Evolutionary conservation across 2,329 filamentous ascomycete species (phyloP), one percentile per base, ranked within the genome.

Genomic region (Talaromyces sp.): DNA sequence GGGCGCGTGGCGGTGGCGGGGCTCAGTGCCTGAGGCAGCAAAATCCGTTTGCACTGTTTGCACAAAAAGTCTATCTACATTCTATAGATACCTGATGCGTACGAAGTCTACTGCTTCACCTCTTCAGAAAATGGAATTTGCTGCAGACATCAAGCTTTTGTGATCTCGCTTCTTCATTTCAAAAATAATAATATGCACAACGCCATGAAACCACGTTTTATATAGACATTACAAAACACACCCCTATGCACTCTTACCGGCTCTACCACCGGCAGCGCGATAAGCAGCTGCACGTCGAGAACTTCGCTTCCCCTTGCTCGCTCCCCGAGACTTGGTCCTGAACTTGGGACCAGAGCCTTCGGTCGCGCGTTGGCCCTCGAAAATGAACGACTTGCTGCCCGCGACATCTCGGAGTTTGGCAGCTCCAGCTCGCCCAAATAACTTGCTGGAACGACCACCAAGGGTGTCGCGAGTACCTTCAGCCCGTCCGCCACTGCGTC

Each of bases 321-420:
- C 70, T 33, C 73, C 74, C 57, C 75, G 73, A 59, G 73, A 73
- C 70, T 77, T 77, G 32, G 68, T 69, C 68, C 73, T 75, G 39
- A 75, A 65, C 49, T 71, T 75, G 57, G 73, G 68, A 33, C 68
- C 69, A 11, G 67, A 67, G 44, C 68, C 70, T 62, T 68, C 68
- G 55, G 59, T 57, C 28, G 78, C 78, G 30, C 78, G 76, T 60
- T 78, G 72, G 19, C 78, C 78, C 64, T 81, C 78, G 62, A 81
- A 80, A 22, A 81, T 73, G 49, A 78, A 64, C 0, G 72, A 72
- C 60, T 72, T 75, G 17, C 65, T 67, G 4, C 65, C 65, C 33
- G 64, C 68, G n/a, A 65, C 65, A 27, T 63, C 67, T 64, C 71
- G 74, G 27, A 76, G 51, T 66, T 75, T 72, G 33, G 73, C 71